Percentiles rank a stretch among this genome's conserved stretches.
phyloP scores from a whole-genome alignment of 345 rosid species.

The Limnanthes douglasii region DNA sequence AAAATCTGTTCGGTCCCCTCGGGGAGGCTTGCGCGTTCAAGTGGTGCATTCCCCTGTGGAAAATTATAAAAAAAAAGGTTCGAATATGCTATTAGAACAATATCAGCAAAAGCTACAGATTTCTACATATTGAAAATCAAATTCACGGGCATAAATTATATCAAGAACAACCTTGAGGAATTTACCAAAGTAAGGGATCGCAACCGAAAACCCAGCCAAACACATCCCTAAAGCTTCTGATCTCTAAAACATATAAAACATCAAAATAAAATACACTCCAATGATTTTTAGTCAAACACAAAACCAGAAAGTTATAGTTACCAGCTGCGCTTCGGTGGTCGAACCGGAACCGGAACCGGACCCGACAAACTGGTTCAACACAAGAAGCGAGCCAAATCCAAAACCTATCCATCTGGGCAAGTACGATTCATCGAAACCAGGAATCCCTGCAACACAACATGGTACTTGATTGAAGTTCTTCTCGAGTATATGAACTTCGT shows the following conservation, averaged over 20 bases:
- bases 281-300: neutral
- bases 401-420: conserved; percentile 89
- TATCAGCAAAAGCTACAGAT: no score
- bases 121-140: no score
- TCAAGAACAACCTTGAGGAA: conserved; percentile 65
- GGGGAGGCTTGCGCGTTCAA: conserved; percentile 34
- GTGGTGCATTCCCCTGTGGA: conserved; percentile 45
- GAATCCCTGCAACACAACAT: conserved; percentile 32
- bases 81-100: neutral
- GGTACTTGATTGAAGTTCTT: neutral
- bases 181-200: conserved; percentile 62
- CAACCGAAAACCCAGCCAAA: conserved; percentile 49
- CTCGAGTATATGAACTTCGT: neutral
- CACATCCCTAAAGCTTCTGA: conserved; percentile 61
- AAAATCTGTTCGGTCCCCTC: conserved; percentile 55
- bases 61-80: no score
- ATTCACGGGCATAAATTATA: no score
- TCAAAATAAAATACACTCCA: neutral
- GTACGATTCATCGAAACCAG: conserved; percentile 82
- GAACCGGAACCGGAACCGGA: conserved; percentile 16
- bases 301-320: neutral
- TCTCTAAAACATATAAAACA: conserved; percentile 23
- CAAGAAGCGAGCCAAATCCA: conserved; percentile 84
- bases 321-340: conserved; percentile 14
- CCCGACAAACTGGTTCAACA: conserved; percentile 28